Evolutionary conservation across 345 rosid genomes (phyloP).

Genomic region (Nephelium lappaceum): DNA sequence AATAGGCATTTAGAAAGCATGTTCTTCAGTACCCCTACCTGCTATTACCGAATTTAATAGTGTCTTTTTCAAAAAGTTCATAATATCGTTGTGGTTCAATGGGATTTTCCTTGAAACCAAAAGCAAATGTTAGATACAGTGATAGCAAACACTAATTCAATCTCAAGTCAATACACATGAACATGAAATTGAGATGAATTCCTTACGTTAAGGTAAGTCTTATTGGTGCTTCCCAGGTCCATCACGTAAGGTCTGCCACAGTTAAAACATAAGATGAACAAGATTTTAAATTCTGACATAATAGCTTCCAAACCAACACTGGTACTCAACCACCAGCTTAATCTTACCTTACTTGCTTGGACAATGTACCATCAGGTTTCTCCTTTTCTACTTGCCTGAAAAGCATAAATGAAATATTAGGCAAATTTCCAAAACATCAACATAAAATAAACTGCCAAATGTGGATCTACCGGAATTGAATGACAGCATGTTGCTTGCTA

Average conservation of each 20-base stretch:
- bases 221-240: slow-evolving; percentile 99
- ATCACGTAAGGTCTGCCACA: slow-evolving; percentile 79
- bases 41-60: slow-evolving; percentile 94
- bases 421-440: slow-evolving; percentile 15
- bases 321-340: slow-evolving; percentile 7
- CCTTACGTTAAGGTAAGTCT: slow-evolving; percentile 86
- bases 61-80: slow-evolving; percentile 93
- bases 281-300: background rate
- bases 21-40: slow-evolving; percentile 53
- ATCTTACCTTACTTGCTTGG: slow-evolving; percentile 69
- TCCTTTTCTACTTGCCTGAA: slow-evolving; percentile 78
- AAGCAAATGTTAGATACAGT: slow-evolving; percentile 24
- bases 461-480: slow-evolving; percentile 72
- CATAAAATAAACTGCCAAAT: slow-evolving; percentile 17
- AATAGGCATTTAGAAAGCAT: background rate
- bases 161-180: slow-evolving; percentile 5
- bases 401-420: slow-evolving; percentile 25
- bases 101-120: slow-evolving; percentile 67
- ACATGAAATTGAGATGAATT: slow-evolving; percentile 21
- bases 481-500: slow-evolving; percentile 99
- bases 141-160: slow-evolving; percentile 13
- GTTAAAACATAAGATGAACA: slow-evolving; percentile 21
- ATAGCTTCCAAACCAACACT: background rate
- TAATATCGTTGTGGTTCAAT: slow-evolving; percentile 89
- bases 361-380: slow-evolving; percentile 68